Base-by-base conservation (phyloP, 345 rosid genomes). In the Orychophragmus violaceus region DNA sequence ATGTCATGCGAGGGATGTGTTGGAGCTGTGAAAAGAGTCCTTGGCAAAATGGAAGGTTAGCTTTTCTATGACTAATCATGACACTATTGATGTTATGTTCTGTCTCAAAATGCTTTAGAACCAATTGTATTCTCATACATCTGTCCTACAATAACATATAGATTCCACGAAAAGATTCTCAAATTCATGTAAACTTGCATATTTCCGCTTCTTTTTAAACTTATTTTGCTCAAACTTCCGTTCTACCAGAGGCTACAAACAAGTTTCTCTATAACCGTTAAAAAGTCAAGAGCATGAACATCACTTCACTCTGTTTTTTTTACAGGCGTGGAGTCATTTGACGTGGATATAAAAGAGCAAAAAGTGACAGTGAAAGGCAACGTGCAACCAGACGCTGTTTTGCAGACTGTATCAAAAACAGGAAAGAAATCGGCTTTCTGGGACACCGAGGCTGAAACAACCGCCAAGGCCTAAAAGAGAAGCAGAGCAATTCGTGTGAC, bases 11-110 rank as follows among this genome's bases (percentile, higher is more conserved):
- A 82, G 50, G 97, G 94, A 70, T 90, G 97, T 27, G 82, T 76
- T 16, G 97, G 97, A 42, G 90, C 97, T 59, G 97, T 93, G 62
- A 88, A 82, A 76, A 78, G 98, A 80, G 98, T 90, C 54, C 79
- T 90, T 37, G 88, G 84, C 0, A 90, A 88, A 76, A 85, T 93
- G 97, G 92, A 93, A 79, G 96, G 78, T 74, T 61, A 19, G 73
- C 17, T 41, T 45, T 16, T 18, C 37, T 24, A 11, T 33, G 21
- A 37, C 22, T 29, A 21, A 46, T 6, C 19, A 11, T 63, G 5
- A 62, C 18, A 62, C 18, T n/a, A 29, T 23, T 62, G 29, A 16
- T 54, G 37, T 48, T 57, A 17, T 48, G 45, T 12, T 64, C 14
- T 35, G 25, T 45, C 29, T 54, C 49, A 62, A 44, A 27, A 8